Evolutionary conservation across 1,139 yeast genomes (phyloP).

Genomic region (Candida sojae): DNA sequence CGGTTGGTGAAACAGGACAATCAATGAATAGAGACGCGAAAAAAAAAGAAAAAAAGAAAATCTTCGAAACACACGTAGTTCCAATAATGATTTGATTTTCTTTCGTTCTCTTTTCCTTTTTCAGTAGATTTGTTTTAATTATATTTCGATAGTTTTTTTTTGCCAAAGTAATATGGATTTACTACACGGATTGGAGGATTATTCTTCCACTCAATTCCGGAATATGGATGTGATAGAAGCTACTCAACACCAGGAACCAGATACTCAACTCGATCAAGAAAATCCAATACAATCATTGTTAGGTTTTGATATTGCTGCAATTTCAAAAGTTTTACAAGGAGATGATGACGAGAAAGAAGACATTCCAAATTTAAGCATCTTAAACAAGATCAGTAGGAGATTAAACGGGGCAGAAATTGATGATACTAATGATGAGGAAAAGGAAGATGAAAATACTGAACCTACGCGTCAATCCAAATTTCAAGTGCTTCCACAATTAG

Average conservation of each 20-base stretch:
- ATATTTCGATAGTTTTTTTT: neutral
- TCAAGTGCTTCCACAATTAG: constrained; percentile 30
- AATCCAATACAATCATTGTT: constrained; percentile 5
- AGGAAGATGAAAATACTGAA: constrained; percentile 2
- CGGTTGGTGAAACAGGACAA: neutral
- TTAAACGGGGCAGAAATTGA: constrained; percentile 12
- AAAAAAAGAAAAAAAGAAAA: neutral
- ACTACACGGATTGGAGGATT: constrained; percentile 19
- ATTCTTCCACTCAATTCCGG: constrained; percentile 13
- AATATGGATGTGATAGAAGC: neutral
- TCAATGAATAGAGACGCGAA: constrained; percentile 1
- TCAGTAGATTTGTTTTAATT: neutral
- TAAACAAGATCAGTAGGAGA: constrained; percentile 20
- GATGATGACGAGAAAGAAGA: neutral
- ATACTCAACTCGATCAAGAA: constrained; percentile 4
- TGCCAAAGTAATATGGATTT: constrained; percentile 18
- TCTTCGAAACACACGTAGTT: too few species aligned
- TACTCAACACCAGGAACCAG: constrained; percentile 12
- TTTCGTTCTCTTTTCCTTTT: neutral
- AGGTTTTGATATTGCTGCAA: constrained; percentile 17
- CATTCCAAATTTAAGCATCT: constrained; percentile 14
- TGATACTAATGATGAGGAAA: constrained; percentile 5
- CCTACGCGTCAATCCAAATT: constrained; percentile 1
- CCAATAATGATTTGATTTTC: neutral
- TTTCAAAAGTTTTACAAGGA: constrained; percentile 14